phyloP scores from a whole-genome alignment of 306 rosid species.

The cucumber (Cucumis sativus) region DNA sequence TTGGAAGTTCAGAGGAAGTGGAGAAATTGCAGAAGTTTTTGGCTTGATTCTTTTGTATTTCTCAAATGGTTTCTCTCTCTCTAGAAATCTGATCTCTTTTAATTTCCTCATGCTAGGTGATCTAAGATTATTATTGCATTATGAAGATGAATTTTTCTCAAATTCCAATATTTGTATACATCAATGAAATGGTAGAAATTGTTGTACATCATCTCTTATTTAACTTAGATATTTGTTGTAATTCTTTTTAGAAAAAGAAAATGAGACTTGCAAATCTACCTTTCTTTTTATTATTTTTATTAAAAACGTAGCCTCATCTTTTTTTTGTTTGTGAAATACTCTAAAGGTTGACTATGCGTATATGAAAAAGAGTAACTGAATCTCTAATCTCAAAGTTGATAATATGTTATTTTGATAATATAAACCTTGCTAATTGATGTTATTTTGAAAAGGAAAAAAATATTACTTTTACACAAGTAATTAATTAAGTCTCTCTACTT shows the following conservation, averaged over 20 bases:
- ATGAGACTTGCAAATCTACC: neutral
- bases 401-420: too few relatives aligned
- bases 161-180: neutral
- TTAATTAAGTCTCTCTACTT: too few relatives aligned
- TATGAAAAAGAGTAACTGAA: too few relatives aligned
- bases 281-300: neutral
- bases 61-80: neutral
- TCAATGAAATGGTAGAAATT: neutral
- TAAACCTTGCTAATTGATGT: too few relatives aligned
- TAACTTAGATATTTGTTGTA: neutral
- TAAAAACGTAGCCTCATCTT: too few relatives aligned
- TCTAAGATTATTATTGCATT: neutral
- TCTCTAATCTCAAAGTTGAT: too few relatives aligned
- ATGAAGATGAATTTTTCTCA: neutral
- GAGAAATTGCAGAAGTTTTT: constrained; percentile 19
- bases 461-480: too few relatives aligned
- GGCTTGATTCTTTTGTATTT: constrained; percentile 8
- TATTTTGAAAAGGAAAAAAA: too few relatives aligned
- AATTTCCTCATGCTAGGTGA: neutral
- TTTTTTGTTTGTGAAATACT: too few relatives aligned
- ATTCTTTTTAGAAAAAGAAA: neutral
- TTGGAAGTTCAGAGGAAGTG: constrained; percentile 28
- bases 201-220: neutral
- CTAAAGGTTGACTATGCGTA: too few relatives aligned
- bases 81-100: neutral